phyloP scores from a whole-genome alignment of 2,329 filamentous ascomycete species.

The Fusarium concolor region DNA sequence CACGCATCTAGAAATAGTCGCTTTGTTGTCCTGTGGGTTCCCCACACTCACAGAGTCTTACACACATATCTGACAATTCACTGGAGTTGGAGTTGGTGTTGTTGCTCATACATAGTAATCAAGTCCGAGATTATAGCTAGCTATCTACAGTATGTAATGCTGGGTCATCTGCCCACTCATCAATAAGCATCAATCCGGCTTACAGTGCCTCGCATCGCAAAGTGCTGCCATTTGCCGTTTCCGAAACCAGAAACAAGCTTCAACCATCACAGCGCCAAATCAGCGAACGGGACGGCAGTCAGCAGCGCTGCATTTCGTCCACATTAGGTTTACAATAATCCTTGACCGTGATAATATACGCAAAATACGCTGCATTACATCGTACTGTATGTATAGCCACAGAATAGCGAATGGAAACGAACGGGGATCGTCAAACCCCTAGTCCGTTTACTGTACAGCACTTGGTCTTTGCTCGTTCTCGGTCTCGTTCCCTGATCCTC shows the following conservation, averaged over 20 bases:
- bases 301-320: slow-evolving; percentile 19
- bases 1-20: slow-evolving; percentile 3
- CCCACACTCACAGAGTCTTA: slow-evolving; percentile 18
- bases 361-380: slow-evolving; percentile 10
- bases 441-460: not conserved
- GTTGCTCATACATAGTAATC: slow-evolving; percentile 3
- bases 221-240: not conserved
- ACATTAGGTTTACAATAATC: slow-evolving; percentile 5
- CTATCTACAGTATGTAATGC: not conserved
- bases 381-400: not conserved
- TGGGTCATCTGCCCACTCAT: slow-evolving; percentile 14
- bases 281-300: slow-evolving; percentile 14
- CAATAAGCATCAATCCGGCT: slow-evolving; percentile 30
- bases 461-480: slow-evolving; percentile 27
- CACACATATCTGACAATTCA: slow-evolving; percentile 20
- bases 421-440: slow-evolving; percentile 16
- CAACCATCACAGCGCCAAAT: slow-evolving; percentile 1
- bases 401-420: not conserved
- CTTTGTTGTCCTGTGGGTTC: not conserved
- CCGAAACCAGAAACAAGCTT: slow-evolving; percentile 20
- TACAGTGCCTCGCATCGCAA: slow-evolving; percentile 1
- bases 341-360: slow-evolving; percentile 8
- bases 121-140: slow-evolving; percentile 6
- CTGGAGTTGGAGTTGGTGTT: slow-evolving; percentile 1
- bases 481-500: slow-evolving; percentile 30